phyloP scores from a whole-genome alignment of 306 rosid genomes.

The Rosa chinensis region DNA sequence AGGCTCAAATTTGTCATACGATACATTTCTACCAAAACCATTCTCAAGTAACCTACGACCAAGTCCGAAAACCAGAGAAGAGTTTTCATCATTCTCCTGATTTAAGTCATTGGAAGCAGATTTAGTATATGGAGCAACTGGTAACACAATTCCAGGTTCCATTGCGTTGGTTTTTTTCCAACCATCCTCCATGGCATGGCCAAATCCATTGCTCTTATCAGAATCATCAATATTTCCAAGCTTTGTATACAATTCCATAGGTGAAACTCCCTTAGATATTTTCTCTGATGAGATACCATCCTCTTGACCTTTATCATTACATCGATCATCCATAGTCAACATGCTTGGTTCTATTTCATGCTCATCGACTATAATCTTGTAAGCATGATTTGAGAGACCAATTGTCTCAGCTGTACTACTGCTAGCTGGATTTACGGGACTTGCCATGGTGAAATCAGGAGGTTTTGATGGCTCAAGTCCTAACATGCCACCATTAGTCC shows the following conservation, averaged over 20 bases:
- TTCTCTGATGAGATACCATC: slow-evolving; percentile 33
- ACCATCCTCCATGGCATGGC: slow-evolving; percentile 30
- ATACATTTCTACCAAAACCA: slow-evolving; percentile 59
- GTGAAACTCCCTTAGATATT: slow-evolving; percentile 19
- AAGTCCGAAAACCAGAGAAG: slow-evolving; percentile 69
- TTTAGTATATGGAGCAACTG: slow-evolving; percentile 38
- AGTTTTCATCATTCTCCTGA: slow-evolving; percentile 44
- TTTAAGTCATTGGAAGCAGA: slow-evolving; percentile 32
- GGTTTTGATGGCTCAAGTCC: slow-evolving; percentile 99
- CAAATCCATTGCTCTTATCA: slow-evolving; percentile 31
- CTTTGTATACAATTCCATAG: slow-evolving; percentile 12
- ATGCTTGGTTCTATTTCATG: slow-evolving; percentile 27
- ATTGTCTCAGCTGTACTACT: slow-evolving; percentile 33
- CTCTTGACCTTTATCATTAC: slow-evolving; percentile 38
- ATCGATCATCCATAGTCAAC: slow-evolving; percentile 29
- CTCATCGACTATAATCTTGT: slow-evolving; percentile 37
- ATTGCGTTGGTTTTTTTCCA: slow-evolving; percentile 26
- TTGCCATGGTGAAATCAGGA: slow-evolving; percentile 61
- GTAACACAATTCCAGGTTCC: slow-evolving; percentile 41
- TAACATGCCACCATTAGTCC: slow-evolving; percentile 96
- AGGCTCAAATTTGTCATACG: slow-evolving; percentile 39
- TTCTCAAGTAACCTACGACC: slow-evolving; percentile 66
- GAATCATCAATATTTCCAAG: slow-evolving; percentile 26
- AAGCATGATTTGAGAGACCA: slow-evolving; percentile 30
- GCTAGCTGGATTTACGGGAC: slow-evolving; percentile 37